Conservation (phyloP, 306 rosid genomes). For the Lagenaria siceraria region DNA sequence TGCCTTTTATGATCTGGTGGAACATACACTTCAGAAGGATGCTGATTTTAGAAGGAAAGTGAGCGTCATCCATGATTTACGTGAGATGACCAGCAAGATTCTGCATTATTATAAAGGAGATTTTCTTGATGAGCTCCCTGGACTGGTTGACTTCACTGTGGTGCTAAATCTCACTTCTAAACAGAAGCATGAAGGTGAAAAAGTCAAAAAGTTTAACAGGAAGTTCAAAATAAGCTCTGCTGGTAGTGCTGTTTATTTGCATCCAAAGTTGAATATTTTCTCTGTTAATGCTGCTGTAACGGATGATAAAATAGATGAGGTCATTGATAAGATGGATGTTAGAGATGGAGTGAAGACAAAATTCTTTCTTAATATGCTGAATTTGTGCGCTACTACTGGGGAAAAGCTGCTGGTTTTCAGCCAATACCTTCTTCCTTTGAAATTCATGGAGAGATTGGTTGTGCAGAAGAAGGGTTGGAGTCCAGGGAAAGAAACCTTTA, state of each 20-base stretch:
- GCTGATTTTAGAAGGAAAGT: slow-evolving; percentile 65
- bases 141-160: slow-evolving; percentile 70
- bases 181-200: slow-evolving; percentile 44
- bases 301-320: slow-evolving; percentile 45
- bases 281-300: slow-evolving; percentile 27
- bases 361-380: slow-evolving; percentile 54
- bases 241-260: slow-evolving; percentile 79
- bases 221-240: slow-evolving; percentile 65
- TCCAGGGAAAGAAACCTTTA: slow-evolving; percentile 58
- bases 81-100: slow-evolving; percentile 82
- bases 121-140: slow-evolving; percentile 95
- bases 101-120: slow-evolving; percentile 93
- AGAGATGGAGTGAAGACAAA: slow-evolving; percentile 77
- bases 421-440: slow-evolving; percentile 76
- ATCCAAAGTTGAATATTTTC: slow-evolving; percentile 43
- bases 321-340: slow-evolving; percentile 33
- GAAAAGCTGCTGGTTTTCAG: slow-evolving; percentile 90
- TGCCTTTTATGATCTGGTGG: slow-evolving; percentile 55
- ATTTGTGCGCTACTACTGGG: slow-evolving; percentile 48
- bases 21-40: slow-evolving; percentile 73
- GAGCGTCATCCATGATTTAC: slow-evolving; percentile 70
- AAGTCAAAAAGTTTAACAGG: slow-evolving; percentile 25
- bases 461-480: slow-evolving; percentile 60
- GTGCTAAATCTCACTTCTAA: slow-evolving; percentile 45
- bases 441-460: slow-evolving; percentile 64